Base-by-base conservation (phyloP, 2,329 filamentous ascomycete genomes). In the Clarireedia monteithiana region DNA sequence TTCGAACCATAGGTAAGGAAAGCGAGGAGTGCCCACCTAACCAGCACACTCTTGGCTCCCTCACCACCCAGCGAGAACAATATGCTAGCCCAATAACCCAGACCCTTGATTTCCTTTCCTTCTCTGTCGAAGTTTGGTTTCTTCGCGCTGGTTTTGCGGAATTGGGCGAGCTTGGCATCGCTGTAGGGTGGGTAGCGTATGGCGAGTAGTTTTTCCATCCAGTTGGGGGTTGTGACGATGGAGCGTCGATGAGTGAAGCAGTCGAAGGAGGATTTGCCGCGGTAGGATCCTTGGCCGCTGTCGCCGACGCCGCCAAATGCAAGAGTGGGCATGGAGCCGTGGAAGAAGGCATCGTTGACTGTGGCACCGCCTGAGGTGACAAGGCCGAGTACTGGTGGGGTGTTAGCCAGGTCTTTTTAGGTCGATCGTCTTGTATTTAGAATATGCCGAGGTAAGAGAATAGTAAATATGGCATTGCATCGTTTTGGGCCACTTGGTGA, bases 221-320 rank as follows among this genome's bases (percentile, higher is more conserved):
- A 89, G 15, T 69, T 65, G 0, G 86, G 86, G 4, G 84, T 86
- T 46, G 75, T 77, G 23, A 82, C 80, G 36, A 88, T 71, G 50
- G 71, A 72, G 40, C 79, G 73, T 34, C 76, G 75, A 69, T 88
- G 85, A 1, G 81, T 81, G 67, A 87, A 88, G 62, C 74, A 74
- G 63, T 89, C 84, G 70, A 88, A 89, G 2, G 78, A 82, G n/a
- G 86, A 78, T 66, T 84, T 83, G 58, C 91, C 91, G 64, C 88
- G 83, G 75, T 95, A 95, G 30, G 81, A 75, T 59, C 90, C 90
- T 59, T 80, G 79, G 53, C 90, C 90, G 46, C 85, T 89, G 63
- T 86, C 81, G 61, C 91, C 90, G 6, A 95, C 86, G 64, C 90
- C 90, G 61, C 91, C 91, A 69, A 95, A 95, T 39, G 86, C 77